These are phyloP conservation scores for Daldinia decipiens DNA, from an alignment of 495 filamentous ascomycete genomes.

Conservation along the genomic window DNA sequence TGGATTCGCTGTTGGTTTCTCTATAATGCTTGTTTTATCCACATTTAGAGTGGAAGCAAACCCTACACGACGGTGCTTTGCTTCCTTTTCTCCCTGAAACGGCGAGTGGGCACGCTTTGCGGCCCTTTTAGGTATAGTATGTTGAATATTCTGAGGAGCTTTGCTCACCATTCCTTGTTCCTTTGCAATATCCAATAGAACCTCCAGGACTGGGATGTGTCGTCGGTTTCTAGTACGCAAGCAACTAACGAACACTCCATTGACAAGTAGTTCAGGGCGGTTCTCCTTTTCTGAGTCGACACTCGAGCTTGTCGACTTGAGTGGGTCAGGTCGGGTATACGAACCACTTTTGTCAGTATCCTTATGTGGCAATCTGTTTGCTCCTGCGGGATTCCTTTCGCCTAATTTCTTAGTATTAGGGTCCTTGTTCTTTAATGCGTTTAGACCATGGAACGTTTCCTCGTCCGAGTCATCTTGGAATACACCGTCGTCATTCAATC, in stretches of 20 bases:
- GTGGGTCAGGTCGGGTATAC: neutral
- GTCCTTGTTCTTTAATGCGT: slow-evolving; percentile 12
- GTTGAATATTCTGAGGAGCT: slow-evolving; percentile 24
- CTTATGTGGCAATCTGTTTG: neutral
- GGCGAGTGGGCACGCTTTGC: slow-evolving; percentile 32
- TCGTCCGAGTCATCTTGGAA: slow-evolving; percentile 66
- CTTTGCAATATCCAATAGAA: slow-evolving; percentile 46
- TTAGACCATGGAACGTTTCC: slow-evolving; percentile 46
- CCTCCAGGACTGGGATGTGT: slow-evolving; percentile 33
- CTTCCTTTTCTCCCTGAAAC: slow-evolving; percentile 17
- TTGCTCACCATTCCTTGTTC: slow-evolving; percentile 50
- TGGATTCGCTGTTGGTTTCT: slow-evolving; percentile 3
- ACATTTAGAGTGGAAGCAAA: slow-evolving; percentile 16
- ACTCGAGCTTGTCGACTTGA: neutral
- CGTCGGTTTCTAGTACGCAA: slow-evolving; percentile 31
- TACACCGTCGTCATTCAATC: slow-evolving; percentile 53
- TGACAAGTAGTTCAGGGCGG: slow-evolving; percentile 16
- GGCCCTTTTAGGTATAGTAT: slow-evolving; percentile 5
- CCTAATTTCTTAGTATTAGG: neutral
- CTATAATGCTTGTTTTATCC: neutral
- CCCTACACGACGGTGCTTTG: slow-evolving; percentile 43
- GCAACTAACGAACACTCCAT: slow-evolving; percentile 42
- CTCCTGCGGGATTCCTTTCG: neutral
- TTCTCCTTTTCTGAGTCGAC: slow-evolving; percentile 11
- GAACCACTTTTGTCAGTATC: neutral